phyloP scores from a whole-genome alignment of 2,329 filamentous ascomycete genomes.

The Cordyceps militaris region DNA sequence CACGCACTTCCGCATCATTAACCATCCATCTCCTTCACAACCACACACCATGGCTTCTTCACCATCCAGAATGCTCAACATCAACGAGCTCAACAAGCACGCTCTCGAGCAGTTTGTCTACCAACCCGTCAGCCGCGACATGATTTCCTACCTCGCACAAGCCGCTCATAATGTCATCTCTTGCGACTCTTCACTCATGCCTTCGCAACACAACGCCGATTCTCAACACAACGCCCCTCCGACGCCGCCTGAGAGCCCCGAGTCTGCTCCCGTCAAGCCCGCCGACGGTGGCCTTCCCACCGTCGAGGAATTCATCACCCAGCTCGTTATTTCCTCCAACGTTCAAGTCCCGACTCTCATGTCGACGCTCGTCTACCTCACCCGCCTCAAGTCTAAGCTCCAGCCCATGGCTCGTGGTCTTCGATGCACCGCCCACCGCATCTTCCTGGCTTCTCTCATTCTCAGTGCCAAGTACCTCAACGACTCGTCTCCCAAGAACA shows the following conservation, averaged over 20 bases:
- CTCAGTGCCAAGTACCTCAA: constrained; percentile 94
- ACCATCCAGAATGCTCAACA: constrained; percentile 33
- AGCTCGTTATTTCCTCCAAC: constrained; percentile 85
- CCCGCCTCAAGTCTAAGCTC: constrained; percentile 72
- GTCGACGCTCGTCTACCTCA: constrained; percentile 92
- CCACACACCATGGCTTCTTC: constrained; percentile 37
- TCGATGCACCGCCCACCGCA: constrained; percentile 92
- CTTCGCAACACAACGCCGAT: constrained; percentile 29
- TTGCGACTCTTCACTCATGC: constrained; percentile 60
- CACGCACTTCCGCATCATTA: not conserved
- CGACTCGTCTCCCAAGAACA: constrained; percentile 98
- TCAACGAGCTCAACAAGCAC: constrained; percentile 58
- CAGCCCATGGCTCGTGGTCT: constrained; percentile 94
- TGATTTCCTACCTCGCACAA: constrained; percentile 69
- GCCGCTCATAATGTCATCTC: constrained; percentile 73
- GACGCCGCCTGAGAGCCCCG: constrained; percentile 45
- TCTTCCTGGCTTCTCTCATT: constrained; percentile 86
- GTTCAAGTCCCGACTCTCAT: constrained; percentile 96
- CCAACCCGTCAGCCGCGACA: constrained; percentile 64
- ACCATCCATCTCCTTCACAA: constrained; percentile 5
- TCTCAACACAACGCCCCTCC: constrained; percentile 32
- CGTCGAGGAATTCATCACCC: constrained; percentile 84
- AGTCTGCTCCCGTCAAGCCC: constrained; percentile 29
- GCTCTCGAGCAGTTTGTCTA: constrained; percentile 78
- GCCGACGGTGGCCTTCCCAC: constrained; percentile 60